Base-by-base conservation (phyloP, 345 rosid species). In the Euphorbia pulcherrima region DNA sequence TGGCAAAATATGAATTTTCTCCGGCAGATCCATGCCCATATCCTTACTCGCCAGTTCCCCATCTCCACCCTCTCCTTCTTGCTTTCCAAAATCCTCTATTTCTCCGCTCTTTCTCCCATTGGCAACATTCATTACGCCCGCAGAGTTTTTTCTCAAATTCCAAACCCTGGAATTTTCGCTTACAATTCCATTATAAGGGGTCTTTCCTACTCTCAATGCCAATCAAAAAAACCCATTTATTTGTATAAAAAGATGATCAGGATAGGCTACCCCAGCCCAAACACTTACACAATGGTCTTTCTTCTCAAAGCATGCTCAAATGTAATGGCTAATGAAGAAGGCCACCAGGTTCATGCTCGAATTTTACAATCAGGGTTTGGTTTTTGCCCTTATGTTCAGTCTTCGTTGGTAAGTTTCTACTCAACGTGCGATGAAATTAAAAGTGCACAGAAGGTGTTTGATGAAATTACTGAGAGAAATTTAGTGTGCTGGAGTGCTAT, bases 401-500 rank as follows among this genome's bases (percentile, higher is more conserved):
- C 75, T 12, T 64, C 69, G 2, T 33, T 72, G 58, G 21, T 72
- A 13, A 64, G 30, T 17, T 56, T 72, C 11, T 72, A 64, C 8
- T 46, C 64, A 0, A 72, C 64, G 27, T 72, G 75, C 24, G 60
- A 72, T 5, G 37, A 64, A 54, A 72, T 64, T n/a, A 17, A 20
- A n/a, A 8, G n/a, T 44, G 75, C 75, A 13, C 44, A 28, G 51
- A 55, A 56, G 50, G 39, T 64, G 64, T 72, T 72, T 44, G 75
- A 72, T 20, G 75, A 64, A 47, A 72, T 56, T 64, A 10, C 69
- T 28, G 74, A 71, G 62, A 62, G 74, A 44, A 62, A 54, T 62
- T 52, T 71, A 62, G 56, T 71, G 52, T 71, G 41, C 1, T 71
- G 74, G 74, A 71, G 68, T 28, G 62, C 62, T 5, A 71, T 71